Evolutionary conservation across 1,139 yeast species (phyloP).

Genomic region (Diutina mesorugosa): DNA sequence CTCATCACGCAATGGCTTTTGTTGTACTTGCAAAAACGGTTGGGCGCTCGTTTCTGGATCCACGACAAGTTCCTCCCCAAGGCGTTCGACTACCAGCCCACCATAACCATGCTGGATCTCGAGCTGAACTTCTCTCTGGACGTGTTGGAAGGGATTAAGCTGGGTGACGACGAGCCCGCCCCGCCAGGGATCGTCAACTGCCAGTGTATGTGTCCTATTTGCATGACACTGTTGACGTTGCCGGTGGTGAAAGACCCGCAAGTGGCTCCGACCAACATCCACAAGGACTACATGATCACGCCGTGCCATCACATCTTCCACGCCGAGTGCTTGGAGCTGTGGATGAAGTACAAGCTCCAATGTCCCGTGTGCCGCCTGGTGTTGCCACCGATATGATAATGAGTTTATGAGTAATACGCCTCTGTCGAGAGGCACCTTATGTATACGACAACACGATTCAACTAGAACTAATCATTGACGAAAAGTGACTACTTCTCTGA

Average conservation of each 20-base stretch:
- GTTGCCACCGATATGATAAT: constrained; percentile 52
- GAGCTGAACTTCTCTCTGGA: constrained; percentile 42
- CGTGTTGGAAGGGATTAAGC: constrained; percentile 16
- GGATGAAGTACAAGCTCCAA: constrained; percentile 90
- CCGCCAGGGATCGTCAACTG: constrained; percentile 10
- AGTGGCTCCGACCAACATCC: constrained; percentile 5
- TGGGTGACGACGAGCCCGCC: constrained; percentile 12
- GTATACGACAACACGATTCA: background rate
- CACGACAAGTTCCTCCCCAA: constrained; percentile 65
- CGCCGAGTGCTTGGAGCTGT: constrained; percentile 69
- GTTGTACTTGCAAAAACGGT: constrained; percentile 44
- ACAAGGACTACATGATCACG: constrained; percentile 61
- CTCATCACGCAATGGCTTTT: constrained; percentile 39
- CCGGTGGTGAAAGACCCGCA: constrained; percentile 30
- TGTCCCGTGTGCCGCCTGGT: constrained; percentile 89
- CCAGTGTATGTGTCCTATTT: constrained; percentile 67
- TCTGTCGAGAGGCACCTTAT: background rate
- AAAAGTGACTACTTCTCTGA: too few species aligned
- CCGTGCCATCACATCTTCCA: constrained; percentile 91
- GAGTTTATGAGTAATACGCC: background rate
- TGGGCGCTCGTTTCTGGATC: constrained; percentile 78
- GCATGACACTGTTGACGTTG: constrained; percentile 63
- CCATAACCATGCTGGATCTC: constrained; percentile 44
- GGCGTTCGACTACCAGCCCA: constrained; percentile 72
- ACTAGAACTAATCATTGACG: too few species aligned